phyloP scores from a whole-genome alignment of 371 early-diverging fungal genomes.

The Mucor piriformis region DNA sequence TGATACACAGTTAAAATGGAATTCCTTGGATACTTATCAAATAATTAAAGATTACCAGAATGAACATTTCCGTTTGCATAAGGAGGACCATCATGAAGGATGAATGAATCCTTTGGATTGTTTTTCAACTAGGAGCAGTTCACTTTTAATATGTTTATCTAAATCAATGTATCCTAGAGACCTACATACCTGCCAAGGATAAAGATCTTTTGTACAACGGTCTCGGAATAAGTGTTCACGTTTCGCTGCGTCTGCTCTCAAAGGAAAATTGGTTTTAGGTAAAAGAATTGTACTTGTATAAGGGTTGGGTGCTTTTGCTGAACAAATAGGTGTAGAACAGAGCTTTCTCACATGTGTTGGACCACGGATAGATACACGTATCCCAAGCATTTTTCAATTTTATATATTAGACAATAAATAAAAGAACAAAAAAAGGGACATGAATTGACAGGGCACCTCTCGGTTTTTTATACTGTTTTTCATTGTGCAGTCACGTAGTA shows the following conservation, averaged over 20 bases:
- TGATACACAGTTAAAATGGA: conserved; percentile 7
- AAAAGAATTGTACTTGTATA: conserved; percentile 70
- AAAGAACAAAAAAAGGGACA: neutral
- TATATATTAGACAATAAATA: conserved; percentile 7
- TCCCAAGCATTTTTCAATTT: neutral
- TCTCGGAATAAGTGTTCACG: conserved; percentile 65
- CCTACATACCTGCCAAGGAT: conserved; percentile 71
- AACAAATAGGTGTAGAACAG: neutral
- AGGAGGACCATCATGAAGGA: conserved; percentile 97
- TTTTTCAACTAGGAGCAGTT: conserved; percentile 55
- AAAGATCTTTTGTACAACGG: conserved; percentile 71
- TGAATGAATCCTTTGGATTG: conserved; percentile 68
- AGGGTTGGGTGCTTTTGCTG: conserved; percentile 34
- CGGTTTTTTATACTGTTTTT: neutral
- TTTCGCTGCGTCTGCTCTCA: conserved; percentile 69
- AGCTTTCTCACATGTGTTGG: no score
- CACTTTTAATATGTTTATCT: no score
- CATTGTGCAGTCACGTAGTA: neutral
- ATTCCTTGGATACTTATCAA: neutral
- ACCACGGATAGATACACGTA: no score
- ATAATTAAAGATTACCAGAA: no score
- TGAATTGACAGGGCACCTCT: conserved; percentile 16
- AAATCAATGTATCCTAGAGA: no score
- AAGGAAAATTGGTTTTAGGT: conserved; percentile 75
- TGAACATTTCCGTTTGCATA: conserved; percentile 96